A percentile compares a stretch with the other conserved stretches of the same genome.
Conservation (phyloP, 495 filamentous ascomycete species). For the Penicillium coffeae region DNA sequence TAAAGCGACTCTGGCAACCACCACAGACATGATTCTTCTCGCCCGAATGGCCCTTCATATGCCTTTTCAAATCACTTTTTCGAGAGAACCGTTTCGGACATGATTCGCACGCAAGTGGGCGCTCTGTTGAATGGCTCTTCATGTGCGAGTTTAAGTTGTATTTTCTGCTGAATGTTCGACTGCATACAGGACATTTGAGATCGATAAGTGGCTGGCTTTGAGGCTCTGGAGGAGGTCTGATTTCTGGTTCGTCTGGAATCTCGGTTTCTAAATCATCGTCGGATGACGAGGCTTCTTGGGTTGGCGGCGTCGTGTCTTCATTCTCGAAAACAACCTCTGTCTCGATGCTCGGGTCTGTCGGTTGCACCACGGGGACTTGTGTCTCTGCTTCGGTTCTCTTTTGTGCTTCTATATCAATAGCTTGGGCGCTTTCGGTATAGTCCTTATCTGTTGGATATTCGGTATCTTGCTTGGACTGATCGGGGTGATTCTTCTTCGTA, state of each 20-base stretch:
- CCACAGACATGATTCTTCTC: not conserved
- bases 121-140: not conserved
- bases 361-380: not conserved
- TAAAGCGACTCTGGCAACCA: not conserved
- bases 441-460: constrained; percentile 2
- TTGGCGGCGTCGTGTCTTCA: not conserved
- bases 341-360: not conserved
- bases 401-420: not conserved
- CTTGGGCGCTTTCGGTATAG: not conserved
- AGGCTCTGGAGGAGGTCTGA: constrained; percentile 1
- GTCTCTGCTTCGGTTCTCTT: not conserved
- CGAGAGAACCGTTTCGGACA: not conserved
- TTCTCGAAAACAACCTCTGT: not conserved
- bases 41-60: not conserved
- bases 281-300: not conserved
- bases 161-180: not conserved
- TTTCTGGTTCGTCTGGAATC: not conserved
- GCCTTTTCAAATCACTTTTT: constrained; percentile 1
- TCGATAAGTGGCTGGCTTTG: not conserved
- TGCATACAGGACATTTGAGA: not conserved
- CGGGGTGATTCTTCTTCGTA: not conserved
- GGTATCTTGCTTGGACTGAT: not conserved
- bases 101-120: not conserved
- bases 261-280: too few species aligned
- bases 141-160: constrained; percentile 1